Evolutionary conservation across 805 yeast genomes (phyloP), one percentile per base, ranked within the genome.

Genomic region (Kuraishia piskuri): DNA sequence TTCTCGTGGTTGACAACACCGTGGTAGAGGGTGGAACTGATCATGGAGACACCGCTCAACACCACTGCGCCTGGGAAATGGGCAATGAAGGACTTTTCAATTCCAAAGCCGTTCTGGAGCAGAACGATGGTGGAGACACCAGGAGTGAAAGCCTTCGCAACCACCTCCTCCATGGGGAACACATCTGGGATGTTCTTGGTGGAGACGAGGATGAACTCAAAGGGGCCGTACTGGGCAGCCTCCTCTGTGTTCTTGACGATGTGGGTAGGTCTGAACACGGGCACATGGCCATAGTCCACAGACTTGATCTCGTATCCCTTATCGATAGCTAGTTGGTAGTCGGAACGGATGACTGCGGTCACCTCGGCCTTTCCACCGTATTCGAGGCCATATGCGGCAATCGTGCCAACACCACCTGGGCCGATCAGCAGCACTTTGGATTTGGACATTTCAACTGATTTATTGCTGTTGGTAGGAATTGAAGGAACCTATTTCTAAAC

Each of bases 381-480:
- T 56, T 71, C 74, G 25, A 88, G 70, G 0, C 88, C 79, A 52
- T 82, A 74, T 0, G 94, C 88, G 2, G 85, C 83, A n/a, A 88
- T 80, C 5, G 87, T 73, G 22, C 96, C 96, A 2, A 89, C 88
- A 20, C 95, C 96, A 5, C 96, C 96, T 3, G 88, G 77, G 3
- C 96, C 96, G 31, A 88, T 76, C 10, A 88, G 71, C n/a, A 88
- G 69, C 4, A 83, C 82, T 54, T 70, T 65, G 45, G 66, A 58
- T 55, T 58, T 58, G 50, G 46, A 17, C 51, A 49, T 49, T 4
- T n/a, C n/a, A n/a, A n/a, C n/a, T n/a, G n/a, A n/a, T n/a, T n/a
- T n/a, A n/a, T n/a, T n/a, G n/a, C n/a, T n/a, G n/a, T n/a, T n/a
- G n/a, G n/a, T n/a, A n/a, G n/a, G n/a, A n/a, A n/a, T n/a, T n/a